A percentile compares a stretch with the other conserved stretches of the same genome.
Conservation (phyloP, 805 yeast species). For the Cyberlindnera petersonii region DNA sequence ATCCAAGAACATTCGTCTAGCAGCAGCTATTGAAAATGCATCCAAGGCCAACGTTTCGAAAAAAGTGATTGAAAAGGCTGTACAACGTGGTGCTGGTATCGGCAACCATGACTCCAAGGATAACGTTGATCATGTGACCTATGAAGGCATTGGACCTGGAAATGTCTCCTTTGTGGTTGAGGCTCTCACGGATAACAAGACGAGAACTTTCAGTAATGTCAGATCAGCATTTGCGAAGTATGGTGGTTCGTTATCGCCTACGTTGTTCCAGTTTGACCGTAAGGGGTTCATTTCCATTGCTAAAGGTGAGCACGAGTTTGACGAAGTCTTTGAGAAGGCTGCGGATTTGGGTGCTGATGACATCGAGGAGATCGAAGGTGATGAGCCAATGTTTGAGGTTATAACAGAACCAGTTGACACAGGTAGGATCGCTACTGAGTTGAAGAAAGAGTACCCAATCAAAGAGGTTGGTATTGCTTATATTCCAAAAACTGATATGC, state of each 20-base stretch:
- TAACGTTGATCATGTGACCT: constrained; percentile 53
- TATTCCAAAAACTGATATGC: constrained; percentile 57
- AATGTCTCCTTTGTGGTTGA: constrained; percentile 85
- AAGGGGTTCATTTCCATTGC: constrained; percentile 68
- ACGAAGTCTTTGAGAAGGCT: constrained; percentile 68
- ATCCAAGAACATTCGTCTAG: constrained; percentile 53
- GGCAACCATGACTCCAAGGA: constrained; percentile 41
- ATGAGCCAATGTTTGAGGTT: constrained; percentile 38
- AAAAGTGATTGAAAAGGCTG: constrained; percentile 81
- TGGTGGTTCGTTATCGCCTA: constrained; percentile 71
- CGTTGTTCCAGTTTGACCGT: constrained; percentile 70
- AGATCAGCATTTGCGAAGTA: constrained; percentile 70
- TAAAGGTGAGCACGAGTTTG: constrained; percentile 41
- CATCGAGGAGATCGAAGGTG: constrained; percentile 46
- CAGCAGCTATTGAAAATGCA: constrained; percentile 75
- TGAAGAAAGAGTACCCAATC: constrained; percentile 53
- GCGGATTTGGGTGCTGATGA: constrained; percentile 77
- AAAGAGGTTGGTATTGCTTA: constrained; percentile 71
- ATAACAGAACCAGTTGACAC: constrained; percentile 63
- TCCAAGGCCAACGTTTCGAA: constrained; percentile 72
- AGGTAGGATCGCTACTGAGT: constrained; percentile 52
- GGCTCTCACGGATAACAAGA: constrained; percentile 84
- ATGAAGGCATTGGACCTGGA: constrained; percentile 92
- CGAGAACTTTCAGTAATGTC: constrained; percentile 72
- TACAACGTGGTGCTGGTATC: constrained; percentile 79